Base-by-base conservation (phyloP, 1,284 basidiomycete genomes). In the Microbotryum saponariae region DNA sequence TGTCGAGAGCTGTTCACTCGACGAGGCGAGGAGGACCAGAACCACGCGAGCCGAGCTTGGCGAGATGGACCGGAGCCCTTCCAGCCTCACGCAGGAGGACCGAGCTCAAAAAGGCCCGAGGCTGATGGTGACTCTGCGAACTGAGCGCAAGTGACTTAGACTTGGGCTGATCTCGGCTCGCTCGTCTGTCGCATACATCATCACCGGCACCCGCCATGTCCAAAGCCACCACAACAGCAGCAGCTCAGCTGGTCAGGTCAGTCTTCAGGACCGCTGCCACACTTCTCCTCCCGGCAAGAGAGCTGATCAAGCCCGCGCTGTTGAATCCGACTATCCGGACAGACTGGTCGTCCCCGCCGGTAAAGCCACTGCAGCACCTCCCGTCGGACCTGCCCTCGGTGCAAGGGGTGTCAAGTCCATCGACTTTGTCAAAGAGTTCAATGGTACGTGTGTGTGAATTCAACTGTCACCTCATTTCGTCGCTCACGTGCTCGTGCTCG, bases 371-470 rank as follows among this genome's bases (percentile, higher is more conserved):
- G 93, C 94, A 23, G 91, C 91, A 59, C 94, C 94, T 53, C 94
- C 94, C 21, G 89, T 98, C 57, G 96, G 94, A 71, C 94, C 96
- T 58, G 93, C 93, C 23, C 84, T 97, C 57, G 96, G 96, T 80
- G 93, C 96, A 68, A 86, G 91, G 74, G 96, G 96, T 73, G 92
- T 99, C 69, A 97, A 97, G 79, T 94, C 93, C 21, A 98, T 98
- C 86, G 96, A 99, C 79, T 99, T 98, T 76, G 96, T 92, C 80
- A 98, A 97, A 76, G 91, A 94, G 75, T 96, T 67, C 58, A 71
- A 68, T 56, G 51, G 57, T 59, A 6, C 42, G 54, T 44, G 20
- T 8, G 31, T 31, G 31, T 9, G 31, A 31, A 31, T 31, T 10
- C 8, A 31, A 31, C 1, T 31, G 31, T 8, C 31, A 6, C 49